Evolutionary conservation across 352 stramenopile genomes (phyloP).

Genomic region (Pythium dissotocum): DNA sequence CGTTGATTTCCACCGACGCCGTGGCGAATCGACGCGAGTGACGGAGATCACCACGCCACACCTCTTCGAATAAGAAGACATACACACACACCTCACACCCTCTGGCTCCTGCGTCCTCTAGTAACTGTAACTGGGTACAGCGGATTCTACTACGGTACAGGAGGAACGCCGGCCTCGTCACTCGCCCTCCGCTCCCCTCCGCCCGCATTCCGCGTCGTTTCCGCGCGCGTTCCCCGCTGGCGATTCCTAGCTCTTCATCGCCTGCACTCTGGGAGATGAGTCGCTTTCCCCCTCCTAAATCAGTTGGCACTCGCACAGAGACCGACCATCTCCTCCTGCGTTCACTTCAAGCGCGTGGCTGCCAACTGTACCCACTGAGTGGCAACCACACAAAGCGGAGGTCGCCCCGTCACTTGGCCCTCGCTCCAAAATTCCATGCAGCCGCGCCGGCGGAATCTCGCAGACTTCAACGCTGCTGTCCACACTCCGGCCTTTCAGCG

Average conservation of each 20-base stretch:
- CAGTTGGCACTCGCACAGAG: background rate
- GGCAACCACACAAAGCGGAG: background rate
- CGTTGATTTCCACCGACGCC: conserved; percentile 4
- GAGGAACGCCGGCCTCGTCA: background rate
- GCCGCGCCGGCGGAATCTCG: conserved; percentile 1
- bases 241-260: background rate
- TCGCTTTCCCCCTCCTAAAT: background rate
- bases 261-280: background rate
- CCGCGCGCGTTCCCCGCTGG: background rate
- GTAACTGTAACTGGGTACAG: no score
- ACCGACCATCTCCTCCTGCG: background rate
- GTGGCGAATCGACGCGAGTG: conserved; percentile 2
- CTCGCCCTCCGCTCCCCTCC: background rate
- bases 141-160: no score
- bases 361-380: background rate
- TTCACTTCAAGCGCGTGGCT: conserved; percentile 5
- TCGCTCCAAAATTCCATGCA: conserved; percentile 1
- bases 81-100: no score
- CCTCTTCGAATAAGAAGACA: conserved; percentile 5
- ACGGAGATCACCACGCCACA: background rate
- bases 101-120: background rate
- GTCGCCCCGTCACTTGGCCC: background rate
- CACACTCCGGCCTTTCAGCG: background rate
- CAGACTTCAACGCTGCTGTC: background rate
- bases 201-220: background rate